These are phyloP conservation scores for Hordeum marinum DNA, from an alignment of 176 grass and related monocot genomes.

Conservation along the genomic window DNA sequence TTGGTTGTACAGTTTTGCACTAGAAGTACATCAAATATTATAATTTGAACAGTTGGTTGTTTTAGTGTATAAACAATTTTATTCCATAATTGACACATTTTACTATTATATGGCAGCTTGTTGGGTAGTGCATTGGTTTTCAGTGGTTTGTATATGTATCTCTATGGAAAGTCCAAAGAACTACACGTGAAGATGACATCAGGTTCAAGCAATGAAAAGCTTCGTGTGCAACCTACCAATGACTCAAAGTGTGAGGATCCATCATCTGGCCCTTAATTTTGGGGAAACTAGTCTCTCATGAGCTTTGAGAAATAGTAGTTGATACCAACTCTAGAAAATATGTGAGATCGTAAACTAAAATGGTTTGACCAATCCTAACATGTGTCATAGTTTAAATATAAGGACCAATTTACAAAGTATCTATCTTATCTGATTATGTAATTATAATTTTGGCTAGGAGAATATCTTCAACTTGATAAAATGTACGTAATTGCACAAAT, in stretches of 20 bases:
- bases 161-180: slow-evolving; percentile 16
- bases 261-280: neutral
- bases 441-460: no score
- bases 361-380: neutral
- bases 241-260: neutral
- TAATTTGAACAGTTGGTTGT: no score
- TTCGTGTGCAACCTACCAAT: neutral
- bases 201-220: neutral
- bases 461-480: no score
- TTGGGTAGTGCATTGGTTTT: neutral
- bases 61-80: neutral
- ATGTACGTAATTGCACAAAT: no score
- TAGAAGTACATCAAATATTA: no score
- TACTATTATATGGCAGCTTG: neutral
- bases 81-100: neutral
- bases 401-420: no score
- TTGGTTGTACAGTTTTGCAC: no score
- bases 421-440: no score
- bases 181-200: neutral
- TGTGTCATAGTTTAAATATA: neutral
- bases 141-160: neutral
- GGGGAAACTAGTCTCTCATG: neutral
- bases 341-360: neutral
- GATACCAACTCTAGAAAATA: no score
- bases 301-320: neutral